phyloP scores from a whole-genome alignment of 805 yeast species.

The Monosporozyma unispora region DNA sequence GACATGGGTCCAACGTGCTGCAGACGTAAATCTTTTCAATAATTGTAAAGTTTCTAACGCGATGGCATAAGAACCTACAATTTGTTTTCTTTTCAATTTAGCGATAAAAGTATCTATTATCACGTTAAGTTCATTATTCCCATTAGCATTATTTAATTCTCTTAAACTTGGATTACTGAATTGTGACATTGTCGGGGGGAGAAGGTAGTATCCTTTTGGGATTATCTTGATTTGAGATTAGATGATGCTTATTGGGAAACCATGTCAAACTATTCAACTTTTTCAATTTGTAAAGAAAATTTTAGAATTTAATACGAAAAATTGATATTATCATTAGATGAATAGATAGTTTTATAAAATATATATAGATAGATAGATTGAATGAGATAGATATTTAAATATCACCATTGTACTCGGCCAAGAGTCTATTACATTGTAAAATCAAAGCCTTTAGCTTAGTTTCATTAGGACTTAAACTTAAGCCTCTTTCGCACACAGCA shows the following conservation, averaged over 20 bases:
- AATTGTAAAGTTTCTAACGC: conserved; percentile 85
- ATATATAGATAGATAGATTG: background rate
- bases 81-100: conserved; percentile 74
- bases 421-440: conserved; percentile 20
- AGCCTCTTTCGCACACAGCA: conserved; percentile 63
- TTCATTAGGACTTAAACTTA: conserved; percentile 51
- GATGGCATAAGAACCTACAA: conserved; percentile 68
- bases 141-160: background rate
- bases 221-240: background rate
- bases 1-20: conserved; percentile 77
- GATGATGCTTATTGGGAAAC: background rate
- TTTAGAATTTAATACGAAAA: background rate
- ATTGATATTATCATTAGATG: background rate
- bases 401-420: conserved; percentile 28
- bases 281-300: background rate
- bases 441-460: conserved; percentile 23
- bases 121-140: conserved; percentile 7
- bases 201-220: background rate
- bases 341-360: no score
- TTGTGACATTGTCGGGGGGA: background rate
- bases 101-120: conserved; percentile 34
- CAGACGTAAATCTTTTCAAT: conserved; percentile 78
- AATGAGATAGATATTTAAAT: no score
- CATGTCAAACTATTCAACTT: background rate
- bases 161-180: background rate